Percentiles rank a stretch among this genome's conserved stretches.
These are phyloP conservation scores for Penicillium griseofulvum DNA, from an alignment of 2,329 filamentous ascomycete genomes.

Conservation along the genomic window DNA sequence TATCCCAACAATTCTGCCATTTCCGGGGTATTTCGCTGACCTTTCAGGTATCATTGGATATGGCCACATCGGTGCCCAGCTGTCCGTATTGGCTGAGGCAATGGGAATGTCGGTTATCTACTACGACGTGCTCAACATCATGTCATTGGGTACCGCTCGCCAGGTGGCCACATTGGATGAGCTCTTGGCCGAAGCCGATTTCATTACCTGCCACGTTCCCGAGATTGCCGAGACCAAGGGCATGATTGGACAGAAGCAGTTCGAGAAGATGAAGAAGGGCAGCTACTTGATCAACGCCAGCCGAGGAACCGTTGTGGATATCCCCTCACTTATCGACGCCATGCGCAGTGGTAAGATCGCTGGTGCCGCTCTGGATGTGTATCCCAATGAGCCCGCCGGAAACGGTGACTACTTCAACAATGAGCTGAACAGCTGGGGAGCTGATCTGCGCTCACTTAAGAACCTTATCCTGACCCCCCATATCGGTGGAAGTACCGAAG, in stretches of 20 bases:
- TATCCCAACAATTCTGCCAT: neutral
- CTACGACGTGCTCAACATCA: slow-evolving; percentile 90
- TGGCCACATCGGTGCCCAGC: slow-evolving; percentile 92
- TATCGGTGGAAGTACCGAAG: slow-evolving; percentile 96
- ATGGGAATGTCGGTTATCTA: slow-evolving; percentile 99
- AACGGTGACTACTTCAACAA: slow-evolving; percentile 95
- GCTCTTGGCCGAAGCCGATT: slow-evolving; percentile 78
- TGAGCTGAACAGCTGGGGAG: slow-evolving; percentile 76
- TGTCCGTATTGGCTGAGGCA: slow-evolving; percentile 91
- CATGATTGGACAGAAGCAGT: slow-evolving; percentile 77
- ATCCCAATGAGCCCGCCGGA: slow-evolving; percentile 85
- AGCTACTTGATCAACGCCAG: slow-evolving; percentile 96
- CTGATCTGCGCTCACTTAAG: slow-evolving; percentile 78
- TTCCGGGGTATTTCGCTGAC: neutral
- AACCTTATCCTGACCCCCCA: slow-evolving; percentile 96
- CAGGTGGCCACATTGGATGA: slow-evolving; percentile 77
- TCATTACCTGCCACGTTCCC: slow-evolving; percentile 91
- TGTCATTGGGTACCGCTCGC: slow-evolving; percentile 84
- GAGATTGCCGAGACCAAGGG: slow-evolving; percentile 89
- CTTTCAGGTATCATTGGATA: slow-evolving; percentile 83
- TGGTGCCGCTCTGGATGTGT: slow-evolving; percentile 94
- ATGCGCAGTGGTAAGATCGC: slow-evolving; percentile 84
- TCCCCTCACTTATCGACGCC: slow-evolving; percentile 83
- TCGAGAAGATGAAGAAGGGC: slow-evolving; percentile 87
- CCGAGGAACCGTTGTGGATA: slow-evolving; percentile 89